These are phyloP conservation scores for Aspergillus luchuensis DNA, from an alignment of 2,329 filamentous ascomycete species.

Conservation along the genomic window DNA sequence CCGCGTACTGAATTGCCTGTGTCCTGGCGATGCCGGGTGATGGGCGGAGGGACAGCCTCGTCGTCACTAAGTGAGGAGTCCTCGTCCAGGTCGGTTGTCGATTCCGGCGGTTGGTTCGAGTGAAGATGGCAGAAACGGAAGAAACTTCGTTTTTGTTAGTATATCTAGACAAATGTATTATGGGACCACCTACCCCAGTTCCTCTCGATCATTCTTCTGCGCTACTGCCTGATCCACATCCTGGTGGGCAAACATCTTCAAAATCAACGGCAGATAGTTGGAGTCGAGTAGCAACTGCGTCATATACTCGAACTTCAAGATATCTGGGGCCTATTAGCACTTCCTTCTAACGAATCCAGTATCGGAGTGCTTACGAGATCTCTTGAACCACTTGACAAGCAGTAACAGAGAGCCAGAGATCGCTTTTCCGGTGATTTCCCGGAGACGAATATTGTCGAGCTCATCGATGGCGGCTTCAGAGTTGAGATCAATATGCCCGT, in stretches of 20 bases:
- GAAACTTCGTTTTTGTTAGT: slow-evolving; percentile 60
- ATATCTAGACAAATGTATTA: background rate
- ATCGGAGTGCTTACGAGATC: slow-evolving; percentile 70
- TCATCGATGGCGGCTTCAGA: slow-evolving; percentile 63
- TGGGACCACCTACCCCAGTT: slow-evolving; percentile 65
- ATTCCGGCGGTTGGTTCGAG: slow-evolving; percentile 59
- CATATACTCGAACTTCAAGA: slow-evolving; percentile 94
- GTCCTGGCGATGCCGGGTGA: slow-evolving; percentile 58
- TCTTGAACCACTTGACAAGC: slow-evolving; percentile 93
- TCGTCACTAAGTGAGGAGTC: slow-evolving; percentile 54
- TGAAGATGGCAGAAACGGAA: slow-evolving; percentile 84
- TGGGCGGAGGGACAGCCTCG: slow-evolving; percentile 83
- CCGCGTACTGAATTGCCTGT: slow-evolving; percentile 30
- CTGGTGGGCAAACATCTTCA: slow-evolving; percentile 93
- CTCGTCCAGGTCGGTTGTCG: slow-evolving; percentile 36
- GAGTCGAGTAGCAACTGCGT: slow-evolving; percentile 91
- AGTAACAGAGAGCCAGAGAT: slow-evolving; percentile 85
- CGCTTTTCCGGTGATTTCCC: slow-evolving; percentile 89
- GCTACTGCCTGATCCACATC: slow-evolving; percentile 90
- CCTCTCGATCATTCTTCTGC: slow-evolving; percentile 77
- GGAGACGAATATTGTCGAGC: slow-evolving; percentile 74
- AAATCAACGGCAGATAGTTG: slow-evolving; percentile 87
- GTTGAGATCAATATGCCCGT: slow-evolving; percentile 29
- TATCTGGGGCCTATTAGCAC: slow-evolving; percentile 58
- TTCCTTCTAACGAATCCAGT: background rate